phyloP scores from a whole-genome alignment of 768 basidiomycete genomes.

The Phlebiopsis gigantea region DNA sequence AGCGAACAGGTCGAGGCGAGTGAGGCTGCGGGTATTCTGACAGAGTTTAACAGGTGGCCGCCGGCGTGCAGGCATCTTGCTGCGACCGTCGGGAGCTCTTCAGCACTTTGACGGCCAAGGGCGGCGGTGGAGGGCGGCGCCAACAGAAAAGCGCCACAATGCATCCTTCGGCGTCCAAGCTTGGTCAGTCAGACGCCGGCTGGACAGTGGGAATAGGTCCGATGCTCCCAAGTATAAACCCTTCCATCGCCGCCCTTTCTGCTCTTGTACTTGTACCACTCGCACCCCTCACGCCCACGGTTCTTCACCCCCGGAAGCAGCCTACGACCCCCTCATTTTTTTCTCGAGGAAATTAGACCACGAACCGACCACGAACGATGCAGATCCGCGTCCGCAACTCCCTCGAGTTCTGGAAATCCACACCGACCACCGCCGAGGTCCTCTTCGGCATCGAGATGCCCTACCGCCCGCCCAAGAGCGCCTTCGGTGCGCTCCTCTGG shows the following conservation, averaged over 20 bases:
- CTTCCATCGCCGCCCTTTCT: background rate
- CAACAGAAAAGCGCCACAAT: too few species aligned
- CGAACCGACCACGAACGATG: background rate
- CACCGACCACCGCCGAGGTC: slow-evolving; percentile 14
- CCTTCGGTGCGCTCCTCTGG: slow-evolving; percentile 36
- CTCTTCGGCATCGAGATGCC: slow-evolving; percentile 23
- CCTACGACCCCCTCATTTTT: background rate
- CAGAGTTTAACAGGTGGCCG: too few species aligned
- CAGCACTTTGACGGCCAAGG: too few species aligned
- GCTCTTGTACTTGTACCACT: background rate
- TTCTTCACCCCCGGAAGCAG: background rate
- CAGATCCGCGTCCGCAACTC: slow-evolving; percentile 8
- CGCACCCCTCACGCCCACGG: background rate
- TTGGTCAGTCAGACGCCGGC: background rate
- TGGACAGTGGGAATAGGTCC: too few species aligned
- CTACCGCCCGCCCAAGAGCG: slow-evolving; percentile 23
- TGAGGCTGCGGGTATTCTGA: too few species aligned
- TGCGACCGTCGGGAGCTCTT: too few species aligned
- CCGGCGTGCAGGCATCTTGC: too few species aligned
- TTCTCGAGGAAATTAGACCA: background rate
- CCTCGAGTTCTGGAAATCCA: slow-evolving; percentile 18
- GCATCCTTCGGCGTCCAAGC: background rate
- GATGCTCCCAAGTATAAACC: too few species aligned
- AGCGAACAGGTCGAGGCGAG: too few species aligned
- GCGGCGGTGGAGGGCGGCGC: too few species aligned